Base-by-base conservation (phyloP, 768 basidiomycete genomes). In the Sarcodon aspratus region DNA sequence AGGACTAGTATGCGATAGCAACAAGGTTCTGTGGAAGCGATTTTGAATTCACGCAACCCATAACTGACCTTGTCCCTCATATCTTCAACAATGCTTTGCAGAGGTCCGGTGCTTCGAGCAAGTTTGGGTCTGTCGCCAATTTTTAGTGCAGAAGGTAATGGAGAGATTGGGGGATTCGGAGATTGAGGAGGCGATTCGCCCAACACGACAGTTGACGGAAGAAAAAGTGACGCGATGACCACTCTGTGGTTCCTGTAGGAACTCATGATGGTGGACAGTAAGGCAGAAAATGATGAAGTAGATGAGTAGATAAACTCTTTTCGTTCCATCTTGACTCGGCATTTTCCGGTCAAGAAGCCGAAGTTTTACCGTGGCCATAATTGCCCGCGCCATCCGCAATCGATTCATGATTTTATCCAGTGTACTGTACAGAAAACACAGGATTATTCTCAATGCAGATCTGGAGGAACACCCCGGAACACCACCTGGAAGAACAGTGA, bases 181-280 rank as follows among this genome's bases (percentile, higher is more conserved):
- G 80, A 79, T 0, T 76, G 57, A 0, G 75, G 74, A 11, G 66
- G 61, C 0, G 79, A 78, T 50, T 80, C 74, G 60, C 75, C 79
- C 37, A 79, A 66, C 42, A 80, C 76, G 38, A 78, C 77, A 35
- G 86, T 85, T 51, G 76, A 77, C 35, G 88, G 88, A 34, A 90
- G 78, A 61, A 91, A 89, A 50, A 90, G 79, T n/a, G 84, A 82
- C 12, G 86, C 88, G 62, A 91, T 80, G 62, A 90, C 69, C 48
- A 85, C 73, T 33, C 88, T 71, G 62, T 85, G 82, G 64, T 78
- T 78, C 48, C 81, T 72, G 59, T 87, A 75, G 35, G 85, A 80
- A 60, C 73, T 73, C 85, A 87, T 87, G 51, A 64, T 59, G 40
- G 50, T 7, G 35, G 54, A 53, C 48, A 55, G 50, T 43, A 57